phyloP scores from a whole-genome alignment of 441 rosid genomes.

The Populus tomentosa region DNA sequence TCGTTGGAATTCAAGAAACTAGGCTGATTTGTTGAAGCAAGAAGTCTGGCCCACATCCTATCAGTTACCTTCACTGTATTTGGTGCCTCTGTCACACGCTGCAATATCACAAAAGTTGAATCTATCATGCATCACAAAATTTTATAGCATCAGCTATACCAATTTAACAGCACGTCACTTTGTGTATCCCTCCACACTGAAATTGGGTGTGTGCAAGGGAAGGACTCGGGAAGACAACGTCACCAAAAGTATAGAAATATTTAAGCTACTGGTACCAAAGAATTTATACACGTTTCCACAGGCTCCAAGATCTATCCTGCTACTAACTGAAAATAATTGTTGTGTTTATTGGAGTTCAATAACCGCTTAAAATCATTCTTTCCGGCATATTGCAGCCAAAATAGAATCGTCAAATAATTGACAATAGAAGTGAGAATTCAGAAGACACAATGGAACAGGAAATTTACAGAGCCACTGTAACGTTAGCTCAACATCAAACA shows the following conservation, averaged over 20 bases:
- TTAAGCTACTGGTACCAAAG: neutral
- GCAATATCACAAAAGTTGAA: conserved; percentile 15
- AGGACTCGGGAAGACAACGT: neutral
- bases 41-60: conserved; percentile 85
- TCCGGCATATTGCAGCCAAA: neutral
- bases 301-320: neutral
- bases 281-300: neutral
- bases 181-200: neutral
- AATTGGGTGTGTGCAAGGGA: neutral
- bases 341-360: neutral
- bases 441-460: neutral
- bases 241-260: neutral
- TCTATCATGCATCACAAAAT: neutral
- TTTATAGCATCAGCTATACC: neutral
- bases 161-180: neutral
- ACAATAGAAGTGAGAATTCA: no score
- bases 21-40: conserved; percentile 80
- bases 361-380: neutral
- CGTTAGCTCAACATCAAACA: neutral
- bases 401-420: no score
- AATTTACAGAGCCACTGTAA: neutral
- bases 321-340: neutral
- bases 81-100: conserved; percentile 66
- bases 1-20: conserved; percentile 52
- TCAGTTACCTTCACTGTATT: conserved; percentile 72